phyloP scores from a whole-genome alignment of 306 rosid species.

The Citrullus amarus region DNA sequence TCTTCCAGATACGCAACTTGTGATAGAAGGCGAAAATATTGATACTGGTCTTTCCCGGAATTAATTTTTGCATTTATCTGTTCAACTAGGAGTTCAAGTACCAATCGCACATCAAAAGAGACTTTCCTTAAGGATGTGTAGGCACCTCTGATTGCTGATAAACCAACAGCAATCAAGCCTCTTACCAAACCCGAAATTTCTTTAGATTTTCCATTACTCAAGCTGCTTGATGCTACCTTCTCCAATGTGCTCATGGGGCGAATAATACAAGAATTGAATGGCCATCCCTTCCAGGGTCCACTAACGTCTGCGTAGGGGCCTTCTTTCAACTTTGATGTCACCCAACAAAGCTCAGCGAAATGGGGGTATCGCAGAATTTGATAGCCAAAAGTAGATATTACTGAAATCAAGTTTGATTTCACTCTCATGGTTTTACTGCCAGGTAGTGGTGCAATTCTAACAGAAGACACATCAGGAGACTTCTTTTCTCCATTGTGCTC shows the following conservation, averaged over 20 bases:
- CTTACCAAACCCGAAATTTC: slow-evolving; percentile 56
- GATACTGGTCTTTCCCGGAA: slow-evolving; percentile 75
- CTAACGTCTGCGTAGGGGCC: slow-evolving; percentile 78
- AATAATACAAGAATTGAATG: slow-evolving; percentile 83
- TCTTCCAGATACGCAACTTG: slow-evolving; percentile 97
- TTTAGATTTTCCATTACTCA: slow-evolving; percentile 39
- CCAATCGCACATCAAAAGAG: slow-evolving; percentile 61
- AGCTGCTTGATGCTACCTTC: slow-evolving; percentile 27
- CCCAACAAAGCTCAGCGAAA: slow-evolving; percentile 96
- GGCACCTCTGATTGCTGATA: slow-evolving; percentile 73
- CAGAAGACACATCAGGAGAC: slow-evolving; percentile 25
- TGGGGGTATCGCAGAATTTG: slow-evolving; percentile 87
- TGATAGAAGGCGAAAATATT: slow-evolving; percentile 63
- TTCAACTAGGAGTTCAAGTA: slow-evolving; percentile 57
- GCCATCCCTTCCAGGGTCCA: slow-evolving; percentile 99
- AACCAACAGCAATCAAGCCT: slow-evolving; percentile 85
- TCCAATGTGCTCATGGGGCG: slow-evolving; percentile 46
- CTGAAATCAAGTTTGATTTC: slow-evolving; percentile 55
- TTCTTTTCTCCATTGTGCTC: slow-evolving; percentile 19
- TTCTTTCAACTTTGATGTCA: slow-evolving; percentile 80
- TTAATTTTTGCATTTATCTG: slow-evolving; percentile 50
- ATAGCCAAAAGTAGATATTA: slow-evolving; percentile 80
- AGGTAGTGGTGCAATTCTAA: slow-evolving; percentile 35
- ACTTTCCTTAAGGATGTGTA: slow-evolving; percentile 79
- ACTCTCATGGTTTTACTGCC: slow-evolving; percentile 45